These are phyloP conservation scores for Mycena capillaripes DNA, from an alignment of 768 basidiomycete species.

Conservation along the genomic window DNA sequence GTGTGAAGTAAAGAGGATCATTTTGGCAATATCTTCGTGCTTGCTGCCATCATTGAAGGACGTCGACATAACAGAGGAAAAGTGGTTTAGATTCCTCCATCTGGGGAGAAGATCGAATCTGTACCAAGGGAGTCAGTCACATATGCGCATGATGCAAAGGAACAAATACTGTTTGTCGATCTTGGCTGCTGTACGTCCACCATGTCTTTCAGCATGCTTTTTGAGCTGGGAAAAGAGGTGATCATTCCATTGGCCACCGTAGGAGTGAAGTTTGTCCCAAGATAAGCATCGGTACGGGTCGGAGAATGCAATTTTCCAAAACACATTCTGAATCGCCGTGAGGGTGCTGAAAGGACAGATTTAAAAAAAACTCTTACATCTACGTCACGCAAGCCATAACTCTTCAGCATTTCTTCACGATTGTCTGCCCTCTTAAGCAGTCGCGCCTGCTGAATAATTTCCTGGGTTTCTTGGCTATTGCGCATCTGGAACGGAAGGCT, in stretches of 20 bases:
- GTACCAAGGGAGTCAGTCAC: background rate
- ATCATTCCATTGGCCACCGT: slow-evolving; percentile 33
- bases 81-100: slow-evolving; percentile 52
- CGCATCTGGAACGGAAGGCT: slow-evolving; percentile 16
- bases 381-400: slow-evolving; percentile 38
- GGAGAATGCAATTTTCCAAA: slow-evolving; percentile 52
- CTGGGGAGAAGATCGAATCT: slow-evolving; percentile 47
- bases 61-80: slow-evolving; percentile 38
- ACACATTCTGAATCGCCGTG: slow-evolving; percentile 51
- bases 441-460: slow-evolving; percentile 28
- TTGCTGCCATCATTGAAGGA: slow-evolving; percentile 53
- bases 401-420: slow-evolving; percentile 40
- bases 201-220: slow-evolving; percentile 34
- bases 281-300: slow-evolving; percentile 50
- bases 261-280: slow-evolving; percentile 56
- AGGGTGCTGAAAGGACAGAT: background rate
- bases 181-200: slow-evolving; percentile 21
- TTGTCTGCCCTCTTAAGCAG: slow-evolving; percentile 1
- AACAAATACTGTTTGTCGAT: slow-evolving; percentile 44
- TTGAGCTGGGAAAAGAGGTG: slow-evolving; percentile 48
- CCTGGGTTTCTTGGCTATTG: slow-evolving; percentile 31
- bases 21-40: slow-evolving; percentile 50
- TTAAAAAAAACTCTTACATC: slow-evolving; percentile 36
- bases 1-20: slow-evolving; percentile 44
- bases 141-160: background rate